Evolutionary conservation across 169 alveolate species (phyloP), one percentile per base, ranked within the genome.

Genomic region (Ichthyophthirius multifiliis): DNA sequence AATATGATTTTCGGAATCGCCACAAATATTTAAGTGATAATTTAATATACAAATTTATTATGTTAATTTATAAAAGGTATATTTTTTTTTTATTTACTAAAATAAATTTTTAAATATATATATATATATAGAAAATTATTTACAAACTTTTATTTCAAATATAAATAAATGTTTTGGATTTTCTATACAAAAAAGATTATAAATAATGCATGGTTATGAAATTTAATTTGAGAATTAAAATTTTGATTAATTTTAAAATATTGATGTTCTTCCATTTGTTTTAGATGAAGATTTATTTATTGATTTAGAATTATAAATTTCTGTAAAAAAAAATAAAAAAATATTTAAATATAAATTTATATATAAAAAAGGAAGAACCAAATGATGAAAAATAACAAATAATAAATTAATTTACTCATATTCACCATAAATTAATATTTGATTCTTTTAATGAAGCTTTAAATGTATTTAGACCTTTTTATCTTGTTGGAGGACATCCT

Each of bases 391-490:
- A 45, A 45, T 16, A 45, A 13, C 18, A 45, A 45, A 45, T 45
- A 5, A 45, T 45, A 6, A 47, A 45, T 31, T 48, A 80, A 32
- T 73, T 39, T 39, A 74, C 44, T 6, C 48, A 37, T 20, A 80
- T 71, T 34, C 86, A 80, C 64, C 44, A 80, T 35, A 43, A 67
- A 39, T 76, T 81, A n/a, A 46, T 80, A 32, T 80, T 80, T 48
- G 81, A 80, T 67, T 62, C 81, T 32, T 80, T 80, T 44, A 80
- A 80, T 37, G 82, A 80, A 34, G 81, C 81, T 34, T 41, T 80
- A 7, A 80, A 80, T 47, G 46, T 23, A 20, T 41, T 44, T 45
- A 65, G 86, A 46, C 79, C 75, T 1, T 80, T 16, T 13, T 75
- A 47, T 37, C 7, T 23, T 27, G 67, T 46, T 12, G 55, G 62